Evolutionary conservation across 345 rosid species (phyloP).

Genomic region (Draba incana): DNA sequence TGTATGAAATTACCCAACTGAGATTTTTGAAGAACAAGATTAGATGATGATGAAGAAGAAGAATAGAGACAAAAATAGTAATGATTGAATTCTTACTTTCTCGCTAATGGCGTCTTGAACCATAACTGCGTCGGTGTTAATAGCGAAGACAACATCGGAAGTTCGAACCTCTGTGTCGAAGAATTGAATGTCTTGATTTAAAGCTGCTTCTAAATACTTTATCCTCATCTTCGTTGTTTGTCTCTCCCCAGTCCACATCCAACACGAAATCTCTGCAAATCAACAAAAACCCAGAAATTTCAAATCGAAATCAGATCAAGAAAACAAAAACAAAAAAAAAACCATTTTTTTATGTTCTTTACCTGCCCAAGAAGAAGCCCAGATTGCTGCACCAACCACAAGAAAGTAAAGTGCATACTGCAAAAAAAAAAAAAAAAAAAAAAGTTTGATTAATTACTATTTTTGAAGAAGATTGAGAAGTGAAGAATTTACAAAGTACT

Average conservation of each 20-base stretch:
- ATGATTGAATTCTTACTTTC: constrained; percentile 56
- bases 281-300: background rate
- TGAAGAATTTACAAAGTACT: background rate
- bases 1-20: constrained; percentile 98
- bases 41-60: background rate
- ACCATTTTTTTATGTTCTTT: background rate
- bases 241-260: constrained; percentile 99
- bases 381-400: constrained; percentile 97
- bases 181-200: constrained; percentile 89
- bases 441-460: background rate
- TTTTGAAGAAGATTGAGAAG: constrained; percentile 7
- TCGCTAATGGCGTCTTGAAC: constrained; percentile 99
- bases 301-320: constrained; percentile 18
- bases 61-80: background rate
- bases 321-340: too few species aligned
- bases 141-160: constrained; percentile 86
- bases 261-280: constrained; percentile 86
- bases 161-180: constrained; percentile 96
- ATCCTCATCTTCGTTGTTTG: constrained; percentile 98
- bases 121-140: constrained; percentile 92
- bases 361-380: constrained; percentile 99
- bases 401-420: constrained; percentile 98
- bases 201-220: constrained; percentile 90
- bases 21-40: constrained; percentile 26
- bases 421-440: constrained; percentile 7